phyloP scores from a whole-genome alignment of 805 yeast genomes.

The Wickerhamomyces subpelliculosus region DNA sequence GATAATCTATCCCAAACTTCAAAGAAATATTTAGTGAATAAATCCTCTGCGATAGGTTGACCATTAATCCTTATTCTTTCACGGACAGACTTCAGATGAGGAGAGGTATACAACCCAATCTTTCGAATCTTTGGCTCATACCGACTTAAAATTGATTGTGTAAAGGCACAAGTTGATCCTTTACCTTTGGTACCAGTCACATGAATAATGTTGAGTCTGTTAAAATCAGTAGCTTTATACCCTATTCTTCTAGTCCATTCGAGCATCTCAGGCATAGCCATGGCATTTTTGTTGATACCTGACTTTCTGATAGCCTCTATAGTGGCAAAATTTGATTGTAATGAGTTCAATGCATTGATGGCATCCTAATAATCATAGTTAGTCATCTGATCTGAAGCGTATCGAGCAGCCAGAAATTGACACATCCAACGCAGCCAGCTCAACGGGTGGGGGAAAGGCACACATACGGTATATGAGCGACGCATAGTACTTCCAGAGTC shows the following conservation, averaged over 20 bases:
- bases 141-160: constrained; percentile 70
- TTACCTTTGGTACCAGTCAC: constrained; percentile 98
- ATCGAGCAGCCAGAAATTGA: neutral
- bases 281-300: constrained; percentile 54
- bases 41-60: constrained; percentile 68
- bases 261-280: constrained; percentile 77
- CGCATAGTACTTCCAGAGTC: neutral
- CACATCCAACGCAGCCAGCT: neutral
- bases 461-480: neutral
- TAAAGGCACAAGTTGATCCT: constrained; percentile 96
- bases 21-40: constrained; percentile 84
- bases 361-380: constrained; percentile 49
- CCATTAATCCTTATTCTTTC: constrained; percentile 90
- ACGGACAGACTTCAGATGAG: constrained; percentile 88
- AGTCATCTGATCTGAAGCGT: neutral
- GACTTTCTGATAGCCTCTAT: constrained; percentile 74
- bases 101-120: constrained; percentile 92
- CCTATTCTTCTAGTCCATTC: constrained; percentile 75
- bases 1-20: constrained; percentile 87
- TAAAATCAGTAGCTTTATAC: constrained; percentile 57
- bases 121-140: constrained; percentile 45
- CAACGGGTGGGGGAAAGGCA: neutral
- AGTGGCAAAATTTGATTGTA: constrained; percentile 88
- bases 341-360: constrained; percentile 69
- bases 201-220: constrained; percentile 74